Evolutionary conservation across 495 filamentous ascomycete species (phyloP).

Genomic region (Penicillium maclennaniae): DNA sequence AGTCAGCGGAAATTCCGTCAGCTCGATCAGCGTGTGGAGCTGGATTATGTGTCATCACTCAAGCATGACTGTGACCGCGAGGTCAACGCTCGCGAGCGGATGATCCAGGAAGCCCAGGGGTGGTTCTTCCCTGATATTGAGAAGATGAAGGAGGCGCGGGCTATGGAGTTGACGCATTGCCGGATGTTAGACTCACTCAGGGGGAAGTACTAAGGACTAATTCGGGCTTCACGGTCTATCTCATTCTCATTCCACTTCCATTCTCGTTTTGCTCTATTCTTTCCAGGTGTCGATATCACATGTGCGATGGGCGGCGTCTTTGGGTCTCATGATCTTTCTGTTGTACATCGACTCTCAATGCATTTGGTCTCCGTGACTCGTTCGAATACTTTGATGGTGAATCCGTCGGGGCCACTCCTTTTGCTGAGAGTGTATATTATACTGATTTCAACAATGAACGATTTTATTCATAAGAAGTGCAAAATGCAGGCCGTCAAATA

Average conservation of each 20-base stretch:
- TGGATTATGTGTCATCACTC: constrained; percentile 61
- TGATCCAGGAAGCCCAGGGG: constrained; percentile 77
- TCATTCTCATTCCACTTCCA: constrained; percentile 2
- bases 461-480: no score
- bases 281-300: constrained; percentile 18
- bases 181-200: constrained; percentile 46
- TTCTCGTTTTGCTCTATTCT: constrained; percentile 10
- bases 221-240: neutral
- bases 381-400: neutral
- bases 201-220: constrained; percentile 24
- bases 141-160: constrained; percentile 65
- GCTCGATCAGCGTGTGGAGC: constrained; percentile 75
- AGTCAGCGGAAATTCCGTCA: constrained; percentile 59
- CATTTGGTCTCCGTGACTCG: constrained; percentile 8
- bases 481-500: neutral
- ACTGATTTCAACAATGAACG: neutral
- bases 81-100: constrained; percentile 52
- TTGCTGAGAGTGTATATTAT: neutral
- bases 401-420: neutral
- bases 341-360: constrained; percentile 23
- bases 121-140: constrained; percentile 81
- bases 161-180: constrained; percentile 59
- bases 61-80: constrained; percentile 71
- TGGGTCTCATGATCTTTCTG: constrained; percentile 13
- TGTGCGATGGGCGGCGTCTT: constrained; percentile 23